Percentiles rank a stretch among this genome's conserved stretches.
phyloP scores from a whole-genome alignment of 176 grass and related monocot genomes.

The Hyparrhenia diplandra region DNA sequence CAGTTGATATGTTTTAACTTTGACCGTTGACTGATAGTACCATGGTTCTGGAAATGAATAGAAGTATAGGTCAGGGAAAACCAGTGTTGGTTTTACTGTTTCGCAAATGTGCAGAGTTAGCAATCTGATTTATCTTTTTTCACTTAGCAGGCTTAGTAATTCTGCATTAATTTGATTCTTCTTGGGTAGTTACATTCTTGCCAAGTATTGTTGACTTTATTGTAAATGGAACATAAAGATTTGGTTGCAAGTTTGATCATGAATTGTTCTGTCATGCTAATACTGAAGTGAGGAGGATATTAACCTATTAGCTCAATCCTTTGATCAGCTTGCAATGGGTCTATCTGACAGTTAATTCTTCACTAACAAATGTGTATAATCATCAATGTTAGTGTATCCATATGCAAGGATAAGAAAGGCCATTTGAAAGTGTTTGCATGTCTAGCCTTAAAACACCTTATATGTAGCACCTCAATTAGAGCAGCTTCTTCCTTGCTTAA shows the following conservation, averaged over 20 bases:
- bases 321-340: neutral
- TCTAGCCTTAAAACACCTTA: neutral
- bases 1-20: no score
- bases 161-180: neutral
- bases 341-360: neutral
- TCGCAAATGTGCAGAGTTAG: no score
- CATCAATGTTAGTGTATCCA: neutral
- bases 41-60: no score
- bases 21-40: no score
- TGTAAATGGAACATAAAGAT: neutral
- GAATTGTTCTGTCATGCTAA: neutral
- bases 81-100: no score
- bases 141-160: conserved; percentile 7
- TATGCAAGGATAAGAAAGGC: neutral
- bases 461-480: neutral
- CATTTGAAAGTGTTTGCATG: neutral
- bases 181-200: neutral
- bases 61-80: no score
- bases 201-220: neutral
- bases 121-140: no score
- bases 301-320: neutral
- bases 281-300: neutral
- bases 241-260: neutral
- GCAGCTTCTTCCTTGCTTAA: neutral
- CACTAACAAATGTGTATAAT: neutral